Evolutionary conservation across 202 grass and related monocot genomes (phyloP), one percentile per base, ranked within the genome.

Genomic region (Panicum virgatum): DNA sequence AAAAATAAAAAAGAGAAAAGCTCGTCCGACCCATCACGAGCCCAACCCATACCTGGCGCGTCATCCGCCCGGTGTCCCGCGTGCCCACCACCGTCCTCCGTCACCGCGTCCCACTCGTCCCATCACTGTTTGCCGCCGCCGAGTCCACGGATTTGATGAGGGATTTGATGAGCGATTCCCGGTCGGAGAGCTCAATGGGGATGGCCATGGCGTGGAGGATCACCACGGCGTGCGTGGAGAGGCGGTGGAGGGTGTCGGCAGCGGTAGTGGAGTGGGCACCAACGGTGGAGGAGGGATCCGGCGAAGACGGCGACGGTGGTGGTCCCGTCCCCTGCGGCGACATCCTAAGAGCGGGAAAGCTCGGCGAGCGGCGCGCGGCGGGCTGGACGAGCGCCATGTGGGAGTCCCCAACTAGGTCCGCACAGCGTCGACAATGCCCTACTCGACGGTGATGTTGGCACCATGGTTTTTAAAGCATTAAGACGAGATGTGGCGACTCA

Each of bases 281-380:
- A 43, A 13, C 86, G 84, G 62, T 87, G 89, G 43, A 97, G 89
- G 50, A 94, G 66, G 14, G 89, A 87, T 32, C 89, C 94, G 5
- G 92, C 91, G n/a, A 97, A 67, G 69, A 97, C 89, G 48, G 94
- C 91, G n/a, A 94, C 92, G 23, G 94, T 87, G 11, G 94, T 94
- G 64, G 91, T 94, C 9, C 90, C 94, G 27, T 94, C 94, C 51
- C 91, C 94, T 0, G 91, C 91, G 19, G 94, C 88, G 18, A 87
- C 66, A 25, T 97, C 94, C 85, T 97, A 91, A 14, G 91, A 92
- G 32, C 94, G 91, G 70, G 94, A 97, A 34, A 97, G 91, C 72
- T 97, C 94, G 63, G 91, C 94, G 43, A 97, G 87, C 94, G 94
- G 67, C 89, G 87, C 19, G 91, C 94, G 2, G 94, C 94, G 15